Evolutionary conservation across 176 grass and related monocot genomes (phyloP).

Genomic region (Aegilops sharonensis): DNA sequence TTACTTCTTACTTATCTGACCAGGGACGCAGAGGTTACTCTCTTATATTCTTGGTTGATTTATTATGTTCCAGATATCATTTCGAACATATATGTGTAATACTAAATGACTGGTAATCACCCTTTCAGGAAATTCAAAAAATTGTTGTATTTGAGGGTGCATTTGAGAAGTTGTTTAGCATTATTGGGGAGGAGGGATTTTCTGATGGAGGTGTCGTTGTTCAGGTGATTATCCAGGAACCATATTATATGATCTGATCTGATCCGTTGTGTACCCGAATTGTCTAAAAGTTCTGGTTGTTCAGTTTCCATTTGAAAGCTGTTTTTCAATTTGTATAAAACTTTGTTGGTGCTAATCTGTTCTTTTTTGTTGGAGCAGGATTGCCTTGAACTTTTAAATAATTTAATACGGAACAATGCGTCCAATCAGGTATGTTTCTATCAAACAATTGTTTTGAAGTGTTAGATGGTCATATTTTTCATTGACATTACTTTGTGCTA

Average conservation of each 20-base stretch:
- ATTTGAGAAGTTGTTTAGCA: conserved; percentile 99
- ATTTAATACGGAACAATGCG: conserved; percentile 78
- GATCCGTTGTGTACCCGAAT: conserved; percentile 10
- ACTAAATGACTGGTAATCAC: conserved; percentile 1
- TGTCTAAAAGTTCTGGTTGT: neutral
- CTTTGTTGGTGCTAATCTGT: conserved; percentile 36
- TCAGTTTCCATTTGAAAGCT: conserved; percentile 12
- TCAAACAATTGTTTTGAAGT: conserved; percentile 29
- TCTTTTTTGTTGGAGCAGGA: conserved; percentile 54
- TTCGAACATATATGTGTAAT: neutral
- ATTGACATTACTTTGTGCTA: conserved; percentile 33
- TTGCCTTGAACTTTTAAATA: conserved; percentile 96
- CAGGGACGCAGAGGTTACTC: conserved; percentile 82
- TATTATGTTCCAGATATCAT: neutral
- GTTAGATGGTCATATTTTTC: conserved; percentile 10
- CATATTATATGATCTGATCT: conserved; percentile 5
- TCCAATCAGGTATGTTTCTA: conserved; percentile 86
- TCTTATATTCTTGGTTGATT: conserved; percentile 31
- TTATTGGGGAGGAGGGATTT: conserved; percentile 93
- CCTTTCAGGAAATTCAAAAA: conserved; percentile 99
- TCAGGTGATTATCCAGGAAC: conserved; percentile 61
- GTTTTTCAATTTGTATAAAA: conserved; percentile 19
- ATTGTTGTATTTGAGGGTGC: conserved; percentile 97
- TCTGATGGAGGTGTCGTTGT: conserved; percentile 99
- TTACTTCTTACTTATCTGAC: conserved; percentile 98